Evolutionary conservation across 768 basidiomycete species (phyloP), one percentile per base, ranked within the genome.

Genomic region (Boletus vinaceobasis): DNA sequence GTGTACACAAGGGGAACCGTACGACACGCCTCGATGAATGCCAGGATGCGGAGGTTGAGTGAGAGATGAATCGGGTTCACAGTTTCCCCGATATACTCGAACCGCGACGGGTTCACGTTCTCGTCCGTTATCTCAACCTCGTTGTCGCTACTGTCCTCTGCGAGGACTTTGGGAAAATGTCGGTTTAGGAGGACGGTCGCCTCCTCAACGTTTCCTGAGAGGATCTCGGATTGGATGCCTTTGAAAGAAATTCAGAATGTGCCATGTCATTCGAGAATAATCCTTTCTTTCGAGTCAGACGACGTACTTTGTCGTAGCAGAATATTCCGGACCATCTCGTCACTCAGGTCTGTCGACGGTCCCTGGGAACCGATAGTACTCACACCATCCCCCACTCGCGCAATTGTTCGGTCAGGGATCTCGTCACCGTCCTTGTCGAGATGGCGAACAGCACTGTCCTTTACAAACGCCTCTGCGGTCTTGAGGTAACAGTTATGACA

Each of bases 11-110:
- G 76, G 4, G 90, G 88, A 13, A 80, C 67, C 3, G 88, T 87
- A 29, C 93, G 84, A 59, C 91, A 85, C 21, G 86, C 80, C 70
- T 98, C 95, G 64, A 90, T 85, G 73, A 97, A 98, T 2, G 83
- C 82, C 39, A 89, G 85, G 45, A 97, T 90, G 47, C 87, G 87
- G 37, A 98, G 84, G 66, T 97, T 94, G 57, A 98, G 79, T 17
- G 77, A 75, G 49, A 96, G 77, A 62, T 93, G 90, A 2, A 75
- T 69, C n/a, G 93, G 87, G 44, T 87, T 78, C 7, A 92, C 87
- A 2, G 82, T 86, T 4, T 83, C 73, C 26, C 81, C 73, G 21
- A 80, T 68, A 58, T 83, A 87, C 52, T 79, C 71, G 40, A 79
- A 69, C 35, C 66, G 67, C 61, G 74, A 37, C 61, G 71, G 56